Evolutionary conservation across 1,139 yeast genomes (phyloP).

Genomic region (Candida gigantensis): DNA sequence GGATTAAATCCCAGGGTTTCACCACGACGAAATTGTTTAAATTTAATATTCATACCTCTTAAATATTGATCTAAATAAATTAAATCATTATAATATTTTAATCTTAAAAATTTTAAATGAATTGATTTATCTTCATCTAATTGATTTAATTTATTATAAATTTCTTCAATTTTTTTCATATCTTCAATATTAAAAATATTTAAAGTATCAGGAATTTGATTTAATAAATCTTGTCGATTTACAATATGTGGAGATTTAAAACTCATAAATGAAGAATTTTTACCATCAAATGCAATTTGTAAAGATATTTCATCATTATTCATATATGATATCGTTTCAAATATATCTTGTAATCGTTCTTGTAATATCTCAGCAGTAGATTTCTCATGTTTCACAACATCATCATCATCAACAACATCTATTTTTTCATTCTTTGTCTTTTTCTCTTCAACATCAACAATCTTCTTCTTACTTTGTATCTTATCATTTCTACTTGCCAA

Average conservation of each 20-base stretch:
- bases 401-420: too few species aligned
- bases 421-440: too few species aligned
- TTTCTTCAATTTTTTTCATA: slow-evolving; percentile 31
- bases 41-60: slow-evolving; percentile 39
- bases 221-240: slow-evolving; percentile 36
- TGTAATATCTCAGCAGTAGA: slow-evolving; percentile 1
- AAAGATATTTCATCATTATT: slow-evolving; percentile 38
- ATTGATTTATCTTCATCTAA: slow-evolving; percentile 43
- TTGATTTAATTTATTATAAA: slow-evolving; percentile 32
- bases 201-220: slow-evolving; percentile 40
- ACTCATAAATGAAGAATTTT: slow-evolving; percentile 33
- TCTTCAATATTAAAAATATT: slow-evolving; percentile 32
- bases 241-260: slow-evolving; percentile 38
- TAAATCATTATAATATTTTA: slow-evolving; percentile 36
- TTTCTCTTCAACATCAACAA: too few species aligned
- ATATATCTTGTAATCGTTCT: slow-evolving; percentile 14
- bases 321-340: slow-evolving; percentile 41
- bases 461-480: too few species aligned
- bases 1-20: slow-evolving; percentile 28
- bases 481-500: too few species aligned
- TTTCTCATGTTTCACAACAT: background rate
- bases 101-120: slow-evolving; percentile 40
- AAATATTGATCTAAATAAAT: slow-evolving; percentile 35
- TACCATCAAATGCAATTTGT: slow-evolving; percentile 41
- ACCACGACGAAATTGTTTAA: slow-evolving; percentile 36